A percentile compares a stretch with the other conserved stretches of the same genome.
Evolutionary conservation across 1,139 yeast genomes (phyloP).

Genomic region (Saccharomyces hybrid): DNA sequence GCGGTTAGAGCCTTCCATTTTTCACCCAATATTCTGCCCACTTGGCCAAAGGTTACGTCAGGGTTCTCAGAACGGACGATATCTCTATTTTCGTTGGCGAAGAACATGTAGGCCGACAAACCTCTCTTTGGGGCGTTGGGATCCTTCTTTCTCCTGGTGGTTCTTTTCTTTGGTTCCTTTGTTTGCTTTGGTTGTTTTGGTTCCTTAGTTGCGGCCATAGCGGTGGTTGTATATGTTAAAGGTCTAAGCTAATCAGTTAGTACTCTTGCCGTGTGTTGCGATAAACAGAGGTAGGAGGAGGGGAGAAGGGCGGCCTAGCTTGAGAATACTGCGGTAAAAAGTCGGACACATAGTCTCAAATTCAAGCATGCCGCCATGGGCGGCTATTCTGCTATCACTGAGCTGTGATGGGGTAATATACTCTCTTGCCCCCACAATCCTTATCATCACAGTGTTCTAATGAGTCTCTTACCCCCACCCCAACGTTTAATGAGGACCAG

Average conservation of each 20-base stretch:
- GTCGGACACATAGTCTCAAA: neutral
- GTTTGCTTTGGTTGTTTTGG: neutral
- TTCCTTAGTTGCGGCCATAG: slow-evolving; percentile 38
- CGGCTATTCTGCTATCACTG: neutral
- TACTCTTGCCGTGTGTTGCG: neutral
- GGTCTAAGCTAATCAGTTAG: neutral
- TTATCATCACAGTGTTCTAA: neutral
- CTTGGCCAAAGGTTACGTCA: slow-evolving; percentile 86
- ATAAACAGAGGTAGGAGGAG: neutral
- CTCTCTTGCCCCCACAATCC: neutral
- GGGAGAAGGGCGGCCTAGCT: neutral
- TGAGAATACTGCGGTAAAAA: neutral
- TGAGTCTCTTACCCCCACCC: neutral
- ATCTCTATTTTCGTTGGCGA: slow-evolving; percentile 96
- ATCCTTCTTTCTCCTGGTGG: slow-evolving; percentile 44
- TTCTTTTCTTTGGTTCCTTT: slow-evolving; percentile 28
- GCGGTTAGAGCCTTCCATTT: slow-evolving; percentile 86
- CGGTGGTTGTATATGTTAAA: slow-evolving; percentile 1
- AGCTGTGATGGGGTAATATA: neutral
- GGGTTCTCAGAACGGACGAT: slow-evolving; percentile 91
- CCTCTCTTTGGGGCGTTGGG: slow-evolving; percentile 99
- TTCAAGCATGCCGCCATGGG: neutral
- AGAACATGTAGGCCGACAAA: slow-evolving; percentile 96
- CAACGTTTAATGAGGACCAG: neutral
- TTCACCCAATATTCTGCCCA: slow-evolving; percentile 88